Evolutionary conservation across 2,329 filamentous ascomycete species (phyloP), one percentile per base, ranked within the genome.

Genomic region (Colletotrichum sp.): DNA sequence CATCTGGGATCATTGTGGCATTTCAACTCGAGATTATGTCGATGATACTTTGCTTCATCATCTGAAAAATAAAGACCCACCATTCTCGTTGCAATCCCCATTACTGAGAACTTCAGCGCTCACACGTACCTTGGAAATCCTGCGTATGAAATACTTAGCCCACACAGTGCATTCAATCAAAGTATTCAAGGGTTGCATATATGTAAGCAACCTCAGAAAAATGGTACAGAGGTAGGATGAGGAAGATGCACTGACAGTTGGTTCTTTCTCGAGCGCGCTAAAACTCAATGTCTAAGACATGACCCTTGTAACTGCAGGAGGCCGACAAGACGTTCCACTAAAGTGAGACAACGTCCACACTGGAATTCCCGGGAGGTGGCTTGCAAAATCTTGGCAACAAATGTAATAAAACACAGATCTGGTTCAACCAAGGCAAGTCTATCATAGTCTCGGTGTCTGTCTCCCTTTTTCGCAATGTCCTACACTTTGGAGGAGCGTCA

Each of bases 401-500:
- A 9, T 21, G 44, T 49, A 21, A 13, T 49, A 4, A 49, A n/a
- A 49, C 18, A 2, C 18, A 7, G n/a, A 4, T n/a, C 6, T 49
- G 9, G 5, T 12, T 21, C 10, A 10, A 21, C 5, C 10, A 6
- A 21, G 18, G 15, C 1, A 21, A 49, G 2, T 6, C 3, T 12
- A 12, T n/a, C 9, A 49, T 0, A 49, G 18, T 10, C 8, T 49
- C 18, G 10, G 44, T 49, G 6, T 12, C 3, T 8, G 2, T 12
- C 3, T 5, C 1, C 55, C 9, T 6, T 18, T 26, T 59, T 6
- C n/a, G 2, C 30, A 3, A 72, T 72, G 70, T 7, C 34, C 12
- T 60, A 69, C 63, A 62, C 55, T 0, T 39, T 12, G 5, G 26
- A 16, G 21, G 32, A 72, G 76, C 44, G 75, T 76, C 52, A 24